These are phyloP conservation scores for Talaromyces marneffei DNA, from an alignment of 2,329 filamentous ascomycete genomes.

Conservation along the genomic window DNA sequence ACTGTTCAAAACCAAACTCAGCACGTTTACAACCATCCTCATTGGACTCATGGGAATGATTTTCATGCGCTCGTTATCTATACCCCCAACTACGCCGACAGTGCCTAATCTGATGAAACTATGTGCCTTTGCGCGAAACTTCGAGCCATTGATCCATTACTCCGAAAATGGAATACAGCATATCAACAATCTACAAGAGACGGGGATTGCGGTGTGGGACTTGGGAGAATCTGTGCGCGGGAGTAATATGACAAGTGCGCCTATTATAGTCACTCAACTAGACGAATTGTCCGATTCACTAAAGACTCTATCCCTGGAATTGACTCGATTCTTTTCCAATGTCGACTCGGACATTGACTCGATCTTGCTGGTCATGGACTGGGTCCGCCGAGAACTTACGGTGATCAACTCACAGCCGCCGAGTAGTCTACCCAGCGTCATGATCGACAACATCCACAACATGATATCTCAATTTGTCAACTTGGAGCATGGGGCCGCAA, in stretches of 20 bases:
- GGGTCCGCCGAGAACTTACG: slow-evolving; percentile 79
- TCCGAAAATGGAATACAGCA: slow-evolving; percentile 83
- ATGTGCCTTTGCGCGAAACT: slow-evolving; percentile 79
- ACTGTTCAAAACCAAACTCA: slow-evolving; percentile 64
- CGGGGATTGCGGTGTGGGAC: slow-evolving; percentile 90
- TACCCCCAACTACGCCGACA: slow-evolving; percentile 60
- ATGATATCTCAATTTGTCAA: slow-evolving; percentile 56
- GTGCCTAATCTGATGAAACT: slow-evolving; percentile 87
- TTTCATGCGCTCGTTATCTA: slow-evolving; percentile 60
- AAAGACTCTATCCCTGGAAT: slow-evolving; percentile 74
- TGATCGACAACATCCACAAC: slow-evolving; percentile 78
- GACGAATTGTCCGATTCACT: slow-evolving; percentile 81
- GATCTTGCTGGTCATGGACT: slow-evolving; percentile 93
- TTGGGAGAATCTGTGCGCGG: slow-evolving; percentile 81
- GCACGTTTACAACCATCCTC: slow-evolving; percentile 57
- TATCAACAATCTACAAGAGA: slow-evolving; percentile 82
- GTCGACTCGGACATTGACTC: slow-evolving; percentile 91
- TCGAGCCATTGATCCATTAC: slow-evolving; percentile 91
- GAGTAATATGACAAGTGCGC: slow-evolving; percentile 85
- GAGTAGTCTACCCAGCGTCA: slow-evolving; percentile 58
- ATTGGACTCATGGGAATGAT: slow-evolving; percentile 60
- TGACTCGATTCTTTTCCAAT: slow-evolving; percentile 87
- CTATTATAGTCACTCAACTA: slow-evolving; percentile 76
- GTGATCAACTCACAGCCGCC: slow-evolving; percentile 59
- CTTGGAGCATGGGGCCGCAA: slow-evolving; percentile 27